Evolutionary conservation across 352 stramenopile species (phyloP).

Genomic region (Globisporangium emineosum): DNA sequence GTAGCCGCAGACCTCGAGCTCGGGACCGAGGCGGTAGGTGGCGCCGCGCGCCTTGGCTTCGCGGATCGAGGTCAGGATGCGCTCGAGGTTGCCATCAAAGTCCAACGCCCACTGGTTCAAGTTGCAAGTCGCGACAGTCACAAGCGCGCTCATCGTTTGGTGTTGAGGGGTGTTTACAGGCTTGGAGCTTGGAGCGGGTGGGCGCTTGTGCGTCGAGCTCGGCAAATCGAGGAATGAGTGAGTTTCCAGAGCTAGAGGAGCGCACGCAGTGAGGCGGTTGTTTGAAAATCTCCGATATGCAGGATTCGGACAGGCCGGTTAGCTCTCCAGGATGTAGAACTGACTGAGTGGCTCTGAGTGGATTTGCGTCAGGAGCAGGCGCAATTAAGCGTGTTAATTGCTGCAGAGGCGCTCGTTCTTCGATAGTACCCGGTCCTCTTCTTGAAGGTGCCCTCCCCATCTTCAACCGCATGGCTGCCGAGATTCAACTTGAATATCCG

Average conservation of each 20-base stretch:
- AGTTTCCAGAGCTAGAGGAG: background rate
- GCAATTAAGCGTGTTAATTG: background rate
- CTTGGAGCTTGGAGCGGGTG: background rate
- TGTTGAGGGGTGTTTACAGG: background rate
- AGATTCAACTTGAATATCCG: constrained; percentile 18
- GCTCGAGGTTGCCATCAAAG: constrained; percentile 95
- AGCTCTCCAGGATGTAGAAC: background rate
- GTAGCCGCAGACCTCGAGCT: constrained; percentile 99
- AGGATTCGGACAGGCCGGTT: background rate
- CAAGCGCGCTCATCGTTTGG: constrained; percentile 69
- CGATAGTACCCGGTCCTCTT: background rate
- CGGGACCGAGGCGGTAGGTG: constrained; percentile 94
- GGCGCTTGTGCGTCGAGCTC: background rate
- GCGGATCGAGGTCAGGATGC: constrained; percentile 88
- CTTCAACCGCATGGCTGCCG: constrained; percentile 12
- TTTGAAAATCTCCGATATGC: background rate
- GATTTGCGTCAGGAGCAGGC: background rate
- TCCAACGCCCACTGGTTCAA: constrained; percentile 99
- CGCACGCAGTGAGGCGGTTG: background rate
- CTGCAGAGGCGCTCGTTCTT: background rate
- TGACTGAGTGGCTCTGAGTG: background rate
- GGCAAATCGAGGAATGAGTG: constrained; percentile 14
- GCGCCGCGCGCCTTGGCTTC: constrained; percentile 84
- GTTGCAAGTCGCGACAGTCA: constrained; percentile 97
- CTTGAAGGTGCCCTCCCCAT: constrained; percentile 9